Evolutionary conservation across 306 rosid species (phyloP), one percentile per base, ranked within the genome.

Genomic region (Erythrophleum fordii): DNA sequence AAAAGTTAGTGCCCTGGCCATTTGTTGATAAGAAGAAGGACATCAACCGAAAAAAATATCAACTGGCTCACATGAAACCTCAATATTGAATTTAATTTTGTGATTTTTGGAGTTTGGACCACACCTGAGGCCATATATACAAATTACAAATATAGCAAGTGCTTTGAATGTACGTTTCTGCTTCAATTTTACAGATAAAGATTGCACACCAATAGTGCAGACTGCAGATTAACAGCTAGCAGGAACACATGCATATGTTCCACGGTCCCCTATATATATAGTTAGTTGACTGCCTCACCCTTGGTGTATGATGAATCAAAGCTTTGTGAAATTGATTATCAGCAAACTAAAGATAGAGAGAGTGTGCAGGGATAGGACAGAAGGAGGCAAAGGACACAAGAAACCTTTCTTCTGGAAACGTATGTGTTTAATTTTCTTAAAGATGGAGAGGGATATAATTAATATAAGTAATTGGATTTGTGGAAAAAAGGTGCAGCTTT

Each of bases 21-120:
- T 77, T 42, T 72, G 70, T 76, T 51, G 65, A 42, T 55, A 18
- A 26, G 29, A 25, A 55, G 58, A 79, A 59, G 20, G 64, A 75
- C 75, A 80, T 61, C 29, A 60, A 34, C 41, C 31, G 66, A 13
- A 76, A 70, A 59, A 70, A 45, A 42, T 55, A 52, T 61, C 71
- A 71, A 17, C 66, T 76, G 76, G 72, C 71, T 31, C 64, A 28
- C n/a, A 53, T 28, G 41, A 31, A 84, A 72, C 49, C 69, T 69
- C 29, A 46, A 12, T 42, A 74, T 58, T 49, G 44, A 62, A 48
- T 61, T 37, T 14, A 49, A 4, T 49, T 49, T 14, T 69, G 10
- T 66, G 68, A 44, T 75, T 23, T 29, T 75, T 35, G 51, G 59
- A 73, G 48, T 55, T 78, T 69, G 84, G 87, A 80, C 85, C 87